A percentile compares a stretch with the other conserved stretches of the same genome.
Evolutionary conservation across 495 filamentous ascomycete genomes (phyloP).

Genomic region (Xylaria longipes): DNA sequence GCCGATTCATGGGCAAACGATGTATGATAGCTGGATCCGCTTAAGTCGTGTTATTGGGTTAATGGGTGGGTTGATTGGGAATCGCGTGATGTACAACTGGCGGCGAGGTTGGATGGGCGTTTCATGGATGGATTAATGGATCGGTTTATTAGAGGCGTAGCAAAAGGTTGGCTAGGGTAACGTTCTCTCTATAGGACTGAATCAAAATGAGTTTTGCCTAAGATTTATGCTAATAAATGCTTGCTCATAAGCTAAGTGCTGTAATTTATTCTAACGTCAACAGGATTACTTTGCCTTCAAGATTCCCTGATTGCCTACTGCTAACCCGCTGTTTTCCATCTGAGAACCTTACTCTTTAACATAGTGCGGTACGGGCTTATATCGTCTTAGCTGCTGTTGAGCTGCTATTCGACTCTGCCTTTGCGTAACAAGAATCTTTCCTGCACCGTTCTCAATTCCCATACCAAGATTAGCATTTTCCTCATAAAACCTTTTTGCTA

Average conservation of each 20-base stretch:
- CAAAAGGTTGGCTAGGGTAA: background rate
- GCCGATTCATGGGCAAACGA: background rate
- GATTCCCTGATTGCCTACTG: no score
- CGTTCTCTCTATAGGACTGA: constrained; percentile 9
- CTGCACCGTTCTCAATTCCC: background rate
- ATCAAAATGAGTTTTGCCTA: background rate
- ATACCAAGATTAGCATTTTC: no score
- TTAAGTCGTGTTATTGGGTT: background rate
- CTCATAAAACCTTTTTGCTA: no score
- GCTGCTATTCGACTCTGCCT: background rate
- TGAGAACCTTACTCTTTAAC: background rate
- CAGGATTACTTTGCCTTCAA: no score
- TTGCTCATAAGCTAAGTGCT: background rate
- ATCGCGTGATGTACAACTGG: background rate
- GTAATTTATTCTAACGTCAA: background rate
- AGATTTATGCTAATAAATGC: background rate
- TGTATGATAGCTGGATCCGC: constrained; percentile 20
- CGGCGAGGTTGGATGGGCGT: constrained; percentile 7
- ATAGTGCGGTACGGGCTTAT: background rate
- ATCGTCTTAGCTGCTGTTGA: no score
- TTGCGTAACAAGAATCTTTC: background rate
- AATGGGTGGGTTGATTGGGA: constrained; percentile 1
- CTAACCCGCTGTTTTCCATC: background rate
- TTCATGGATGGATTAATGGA: constrained; percentile 13
- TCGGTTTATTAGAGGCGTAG: constrained; percentile 6